Conservation (phyloP, 164 flowering plant genomes). For the Piper betle region DNA sequence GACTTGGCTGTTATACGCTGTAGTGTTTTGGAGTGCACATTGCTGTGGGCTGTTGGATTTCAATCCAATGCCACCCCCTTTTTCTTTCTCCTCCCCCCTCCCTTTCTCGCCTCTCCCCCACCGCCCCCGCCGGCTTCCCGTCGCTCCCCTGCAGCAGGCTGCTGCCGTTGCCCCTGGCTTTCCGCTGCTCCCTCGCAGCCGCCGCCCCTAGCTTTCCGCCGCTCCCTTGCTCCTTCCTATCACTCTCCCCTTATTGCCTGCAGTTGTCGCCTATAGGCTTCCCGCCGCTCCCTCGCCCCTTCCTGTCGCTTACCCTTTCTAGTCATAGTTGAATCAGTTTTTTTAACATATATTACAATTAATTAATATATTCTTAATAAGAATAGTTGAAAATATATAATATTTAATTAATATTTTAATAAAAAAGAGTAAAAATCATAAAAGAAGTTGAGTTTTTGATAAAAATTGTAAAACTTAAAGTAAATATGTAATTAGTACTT, state of each 20-base stretch:
- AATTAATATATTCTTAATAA: no score
- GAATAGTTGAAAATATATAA: no score
- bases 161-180: neutral
- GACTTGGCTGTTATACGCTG: neutral
- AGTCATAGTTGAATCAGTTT: no score
- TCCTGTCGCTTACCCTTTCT: no score
- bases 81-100: constrained; percentile 2
- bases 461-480: no score
- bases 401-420: no score
- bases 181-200: neutral
- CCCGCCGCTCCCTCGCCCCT: neutral
- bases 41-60: neutral
- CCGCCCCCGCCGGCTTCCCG: neutral
- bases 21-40: neutral
- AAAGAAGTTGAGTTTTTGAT: no score
- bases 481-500: no score
- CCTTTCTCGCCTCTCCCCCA: neutral
- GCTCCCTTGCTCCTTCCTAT: neutral
- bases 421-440: no score
- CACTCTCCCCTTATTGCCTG: neutral
- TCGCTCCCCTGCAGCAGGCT: neutral
- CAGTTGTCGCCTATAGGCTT: no score
- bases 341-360: no score
- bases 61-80: neutral
- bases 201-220: neutral